Conservation (phyloP, 2,329 filamentous ascomycete species). For the Cercospora zeina region DNA sequence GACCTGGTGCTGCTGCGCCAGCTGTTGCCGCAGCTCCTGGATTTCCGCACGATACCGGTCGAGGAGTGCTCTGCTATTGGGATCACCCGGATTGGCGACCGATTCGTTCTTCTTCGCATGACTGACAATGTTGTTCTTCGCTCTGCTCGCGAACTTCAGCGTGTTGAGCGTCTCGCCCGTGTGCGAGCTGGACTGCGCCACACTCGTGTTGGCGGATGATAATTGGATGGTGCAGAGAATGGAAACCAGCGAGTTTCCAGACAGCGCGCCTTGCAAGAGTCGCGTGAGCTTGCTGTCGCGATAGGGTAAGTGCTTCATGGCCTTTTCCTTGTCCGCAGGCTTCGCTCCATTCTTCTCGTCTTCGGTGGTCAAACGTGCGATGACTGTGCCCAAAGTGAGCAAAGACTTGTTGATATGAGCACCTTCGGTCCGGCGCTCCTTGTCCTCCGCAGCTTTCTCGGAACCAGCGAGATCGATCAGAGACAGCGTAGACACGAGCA, state of each 20-base stretch:
- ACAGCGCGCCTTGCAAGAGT: conserved; percentile 85
- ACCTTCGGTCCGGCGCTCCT: conserved; percentile 89
- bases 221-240: conserved; percentile 97
- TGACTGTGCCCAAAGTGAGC: conserved; percentile 91
- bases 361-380: conserved; percentile 83
- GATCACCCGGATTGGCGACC: conserved; percentile 72
- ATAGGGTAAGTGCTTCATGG: conserved; percentile 84
- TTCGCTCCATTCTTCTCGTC: conserved; percentile 69
- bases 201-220: conserved; percentile 67
- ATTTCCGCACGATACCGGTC: conserved; percentile 96
- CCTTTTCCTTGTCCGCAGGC: conserved; percentile 64
- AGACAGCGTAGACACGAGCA: conserved; percentile 91
- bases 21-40: conserved; percentile 71
- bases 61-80: conserved; percentile 79
- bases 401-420: conserved; percentile 99
- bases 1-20: conserved; percentile 76
- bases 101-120: conserved; percentile 95
- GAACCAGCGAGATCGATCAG: conserved; percentile 96
- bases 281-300: conserved; percentile 96
- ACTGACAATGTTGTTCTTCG: conserved; percentile 97
- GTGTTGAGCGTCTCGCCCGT: conserved; percentile 91
- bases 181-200: conserved; percentile 70
- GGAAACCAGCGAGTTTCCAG: conserved; percentile 90
- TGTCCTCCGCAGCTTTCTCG: conserved; percentile 91
- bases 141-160: conserved; percentile 91